Evolutionary conservation across 164 flowering plant species (phyloP), one percentile per base, ranked within the genome.

Genomic region (Piper longum): DNA sequence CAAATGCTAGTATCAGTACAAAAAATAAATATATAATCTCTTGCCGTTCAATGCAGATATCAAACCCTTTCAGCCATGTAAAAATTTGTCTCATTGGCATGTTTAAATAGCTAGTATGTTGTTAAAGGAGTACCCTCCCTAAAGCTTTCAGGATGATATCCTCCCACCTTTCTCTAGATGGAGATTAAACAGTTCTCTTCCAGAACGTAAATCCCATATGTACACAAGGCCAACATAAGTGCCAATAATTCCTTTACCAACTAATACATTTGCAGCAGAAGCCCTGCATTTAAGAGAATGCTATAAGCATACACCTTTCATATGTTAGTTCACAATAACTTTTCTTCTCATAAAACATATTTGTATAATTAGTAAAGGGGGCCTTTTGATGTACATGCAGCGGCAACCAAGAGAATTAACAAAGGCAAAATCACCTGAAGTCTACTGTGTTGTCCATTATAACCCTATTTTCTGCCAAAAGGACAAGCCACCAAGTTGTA

Each of bases 151-250:
- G 48, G 8, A 26, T 26, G 36, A 26, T 44, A 8, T 2, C 62
- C 65, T 57, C 11, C 4, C 75, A 91, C 99, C 95, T 74, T 76
- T 68, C 64, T 81, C 80, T 68, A 72, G 43, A 65, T 82, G 89
- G 66, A 91, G 71, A 62, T 63, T 68, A 40, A 75, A 79, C 58
- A 84, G 68, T 70, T 75, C 85, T 9, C 14, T 60, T 66, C 97
- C 99, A 19, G 95, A 80, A 6, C 85, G 69, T 68, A 95, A 61
- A 54, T 88, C 89, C 93, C 96, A 95, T 70, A 79, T 66, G 65
- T 85, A 85, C 39, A 87, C 84, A 18, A 69, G 81, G 62, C 99
- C 99, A 59, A 83, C 86, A 59, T 16, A 5, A 56, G 86, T 88
- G 56, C 89, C 95, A 42, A 84, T 72, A 60, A 91, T 75, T 64